Percentiles rank a stretch among this genome's conserved stretches.
Evolutionary conservation across 2,329 filamentous ascomycete species (phyloP).

Genomic region (Ophiosphaerella narmari): DNA sequence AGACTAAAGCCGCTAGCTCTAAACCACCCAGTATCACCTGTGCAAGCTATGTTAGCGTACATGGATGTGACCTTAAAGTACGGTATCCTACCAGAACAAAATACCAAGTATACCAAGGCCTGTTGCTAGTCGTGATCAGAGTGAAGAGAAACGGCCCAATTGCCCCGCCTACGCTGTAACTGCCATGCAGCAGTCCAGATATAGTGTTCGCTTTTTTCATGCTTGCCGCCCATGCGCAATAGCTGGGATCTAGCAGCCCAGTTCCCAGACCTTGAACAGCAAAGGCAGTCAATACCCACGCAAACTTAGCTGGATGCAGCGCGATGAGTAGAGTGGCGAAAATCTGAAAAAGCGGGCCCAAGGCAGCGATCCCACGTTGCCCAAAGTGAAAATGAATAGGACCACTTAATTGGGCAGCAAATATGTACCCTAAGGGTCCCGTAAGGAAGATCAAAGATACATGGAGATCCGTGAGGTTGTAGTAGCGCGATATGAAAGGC

Average conservation of each 20-base stretch:
- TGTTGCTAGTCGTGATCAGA: conserved; percentile 27
- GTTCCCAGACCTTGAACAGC: conserved; percentile 45
- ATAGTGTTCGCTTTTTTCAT: conserved; percentile 48
- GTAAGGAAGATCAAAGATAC: conserved; percentile 54
- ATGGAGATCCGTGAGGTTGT: conserved; percentile 49
- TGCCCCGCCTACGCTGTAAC: conserved; percentile 47
- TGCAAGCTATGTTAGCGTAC: conserved; percentile 5
- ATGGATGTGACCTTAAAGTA: neutral
- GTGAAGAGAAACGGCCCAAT: conserved; percentile 45
- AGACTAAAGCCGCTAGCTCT: conserved; percentile 32
- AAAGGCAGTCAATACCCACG: conserved; percentile 37
- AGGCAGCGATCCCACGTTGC: conserved; percentile 49
- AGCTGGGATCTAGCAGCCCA: conserved; percentile 51
- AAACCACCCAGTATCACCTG: conserved; percentile 20
- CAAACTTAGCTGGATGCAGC: conserved; percentile 35
- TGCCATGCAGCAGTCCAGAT: conserved; percentile 49
- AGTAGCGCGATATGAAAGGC: conserved; percentile 46
- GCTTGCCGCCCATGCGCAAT: conserved; percentile 53
- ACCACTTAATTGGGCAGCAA: conserved; percentile 48
- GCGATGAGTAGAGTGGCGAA: conserved; percentile 34
- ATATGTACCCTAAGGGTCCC: conserved; percentile 51
- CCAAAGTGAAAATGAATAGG: conserved; percentile 48
- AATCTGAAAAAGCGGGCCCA: conserved; percentile 48
- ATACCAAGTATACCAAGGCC: conserved; percentile 49
- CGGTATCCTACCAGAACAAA: conserved; percentile 42